Evolutionary conservation across 352 stramenopile genomes (phyloP).

Genomic region (Pythium scleroteichum): DNA sequence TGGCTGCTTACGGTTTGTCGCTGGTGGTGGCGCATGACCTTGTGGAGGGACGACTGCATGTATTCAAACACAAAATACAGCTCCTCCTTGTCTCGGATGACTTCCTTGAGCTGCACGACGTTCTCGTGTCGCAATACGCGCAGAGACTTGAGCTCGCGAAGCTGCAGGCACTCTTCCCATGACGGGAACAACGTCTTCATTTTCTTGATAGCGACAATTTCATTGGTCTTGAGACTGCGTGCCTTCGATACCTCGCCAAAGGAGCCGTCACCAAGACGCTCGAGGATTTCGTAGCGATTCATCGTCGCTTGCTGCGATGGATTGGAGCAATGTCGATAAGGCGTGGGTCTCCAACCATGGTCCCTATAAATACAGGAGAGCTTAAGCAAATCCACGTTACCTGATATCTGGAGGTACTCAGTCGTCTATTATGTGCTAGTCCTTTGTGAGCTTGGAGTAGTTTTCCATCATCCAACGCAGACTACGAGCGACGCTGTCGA

Average conservation of each 20-base stretch:
- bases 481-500: constrained; percentile 74
- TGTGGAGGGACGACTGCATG: constrained; percentile 81
- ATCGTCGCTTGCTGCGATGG: constrained; percentile 29
- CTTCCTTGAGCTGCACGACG: constrained; percentile 85
- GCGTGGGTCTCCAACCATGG: too few species aligned
- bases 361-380: neutral
- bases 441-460: constrained; percentile 46
- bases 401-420: neutral
- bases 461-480: constrained; percentile 60
- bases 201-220: constrained; percentile 89
- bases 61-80: constrained; percentile 91
- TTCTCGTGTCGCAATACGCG: constrained; percentile 78
- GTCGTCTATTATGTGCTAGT: constrained; percentile 18
- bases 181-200: constrained; percentile 79
- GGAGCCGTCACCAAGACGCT: constrained; percentile 91
- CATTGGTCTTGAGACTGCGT: constrained; percentile 88
- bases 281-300: constrained; percentile 92
- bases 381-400: too few species aligned
- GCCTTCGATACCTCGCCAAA: constrained; percentile 93
- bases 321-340: too few species aligned
- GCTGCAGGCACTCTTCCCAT: constrained; percentile 83
- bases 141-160: constrained; percentile 80
- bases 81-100: constrained; percentile 84
- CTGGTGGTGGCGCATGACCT: constrained; percentile 53
- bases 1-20: neutral